Conservation (phyloP, 169 alveolate species). For the Besnoitia besnoiti region DNA sequence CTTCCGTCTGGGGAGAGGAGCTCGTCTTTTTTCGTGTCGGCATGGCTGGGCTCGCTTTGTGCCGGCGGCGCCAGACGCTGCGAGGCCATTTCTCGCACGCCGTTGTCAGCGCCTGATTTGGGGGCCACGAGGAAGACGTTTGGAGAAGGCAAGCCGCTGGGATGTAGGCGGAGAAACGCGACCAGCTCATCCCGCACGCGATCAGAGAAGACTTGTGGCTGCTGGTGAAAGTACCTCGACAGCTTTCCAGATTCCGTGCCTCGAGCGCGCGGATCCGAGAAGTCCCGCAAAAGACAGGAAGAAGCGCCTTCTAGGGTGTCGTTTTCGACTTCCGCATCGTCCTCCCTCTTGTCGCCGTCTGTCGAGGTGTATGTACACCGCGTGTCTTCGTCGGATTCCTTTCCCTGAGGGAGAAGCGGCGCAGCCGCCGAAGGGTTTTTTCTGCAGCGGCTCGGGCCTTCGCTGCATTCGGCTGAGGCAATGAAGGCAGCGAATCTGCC, state of each 20-base stretch:
- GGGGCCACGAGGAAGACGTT: neutral
- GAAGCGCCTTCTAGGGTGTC: too few relatives aligned
- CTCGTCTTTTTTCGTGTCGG: too few relatives aligned
- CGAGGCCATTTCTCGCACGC: too few relatives aligned
- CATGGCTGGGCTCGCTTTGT: too few relatives aligned
- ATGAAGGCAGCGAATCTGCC: slow-evolving; percentile 5
- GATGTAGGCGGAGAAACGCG: neutral
- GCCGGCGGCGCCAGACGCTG: too few relatives aligned
- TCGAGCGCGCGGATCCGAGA: too few relatives aligned
- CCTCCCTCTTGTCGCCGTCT: neutral
- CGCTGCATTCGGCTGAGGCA: neutral
- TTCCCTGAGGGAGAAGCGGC: neutral
- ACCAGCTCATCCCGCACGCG: neutral
- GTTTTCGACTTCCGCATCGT: neutral
- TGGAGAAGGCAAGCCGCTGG: neutral
- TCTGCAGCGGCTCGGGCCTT: neutral
- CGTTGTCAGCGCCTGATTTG: too few relatives aligned
- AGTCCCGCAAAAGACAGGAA: neutral
- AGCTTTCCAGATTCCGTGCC: neutral
- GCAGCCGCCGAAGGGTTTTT: neutral
- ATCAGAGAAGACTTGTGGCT: neutral
- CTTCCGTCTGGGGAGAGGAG: too few relatives aligned
- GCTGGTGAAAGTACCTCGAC: neutral
- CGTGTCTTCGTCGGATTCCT: neutral
- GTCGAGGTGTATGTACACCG: neutral